Percentiles rank a stretch among this genome's conserved stretches.
These are phyloP conservation scores for Penicillium argentinense DNA, from an alignment of 495 filamentous ascomycete genomes.

Conservation along the genomic window DNA sequence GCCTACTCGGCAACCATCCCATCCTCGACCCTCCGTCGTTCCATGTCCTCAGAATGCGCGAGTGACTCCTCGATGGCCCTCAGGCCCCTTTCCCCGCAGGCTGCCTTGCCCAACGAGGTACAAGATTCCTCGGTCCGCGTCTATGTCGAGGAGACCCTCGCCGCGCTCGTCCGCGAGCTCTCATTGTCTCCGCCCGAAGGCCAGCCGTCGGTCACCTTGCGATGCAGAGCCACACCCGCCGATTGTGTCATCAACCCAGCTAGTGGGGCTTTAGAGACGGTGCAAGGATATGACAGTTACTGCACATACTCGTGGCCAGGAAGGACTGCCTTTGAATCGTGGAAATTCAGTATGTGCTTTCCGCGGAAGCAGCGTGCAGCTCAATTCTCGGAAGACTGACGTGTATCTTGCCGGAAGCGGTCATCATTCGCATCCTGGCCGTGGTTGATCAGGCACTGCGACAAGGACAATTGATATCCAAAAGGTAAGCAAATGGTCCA, in stretches of 20 bases:
- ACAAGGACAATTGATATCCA: constrained; percentile 64
- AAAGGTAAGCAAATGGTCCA: constrained; percentile 59
- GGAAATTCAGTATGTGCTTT: constrained; percentile 59
- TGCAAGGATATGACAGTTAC: constrained; percentile 6
- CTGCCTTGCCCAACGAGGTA: background rate
- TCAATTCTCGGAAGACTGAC: too few relatives aligned
- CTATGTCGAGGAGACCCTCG: constrained; percentile 36
- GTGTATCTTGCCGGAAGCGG: too few relatives aligned
- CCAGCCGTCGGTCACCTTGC: constrained; percentile 33
- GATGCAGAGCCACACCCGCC: constrained; percentile 21
- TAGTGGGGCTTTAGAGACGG: constrained; percentile 32
- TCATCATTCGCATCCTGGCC: constrained; percentile 66
- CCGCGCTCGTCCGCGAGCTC: constrained; percentile 25
- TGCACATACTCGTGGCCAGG: constrained; percentile 57
- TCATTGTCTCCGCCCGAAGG: constrained; percentile 24
- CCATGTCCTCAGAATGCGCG: background rate
- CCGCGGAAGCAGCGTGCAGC: background rate
- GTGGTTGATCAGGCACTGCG: constrained; percentile 68
- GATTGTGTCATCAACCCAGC: constrained; percentile 27
- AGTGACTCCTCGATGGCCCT: constrained; percentile 9
- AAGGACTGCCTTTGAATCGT: constrained; percentile 56
- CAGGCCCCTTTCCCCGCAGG: background rate
- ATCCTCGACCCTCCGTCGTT: background rate
- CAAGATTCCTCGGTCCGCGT: constrained; percentile 18
- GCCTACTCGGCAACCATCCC: too few relatives aligned